Evolutionary conservation across 2,329 filamentous ascomycete genomes (phyloP).

Genomic region (Arthrobotrys conoides): DNA sequence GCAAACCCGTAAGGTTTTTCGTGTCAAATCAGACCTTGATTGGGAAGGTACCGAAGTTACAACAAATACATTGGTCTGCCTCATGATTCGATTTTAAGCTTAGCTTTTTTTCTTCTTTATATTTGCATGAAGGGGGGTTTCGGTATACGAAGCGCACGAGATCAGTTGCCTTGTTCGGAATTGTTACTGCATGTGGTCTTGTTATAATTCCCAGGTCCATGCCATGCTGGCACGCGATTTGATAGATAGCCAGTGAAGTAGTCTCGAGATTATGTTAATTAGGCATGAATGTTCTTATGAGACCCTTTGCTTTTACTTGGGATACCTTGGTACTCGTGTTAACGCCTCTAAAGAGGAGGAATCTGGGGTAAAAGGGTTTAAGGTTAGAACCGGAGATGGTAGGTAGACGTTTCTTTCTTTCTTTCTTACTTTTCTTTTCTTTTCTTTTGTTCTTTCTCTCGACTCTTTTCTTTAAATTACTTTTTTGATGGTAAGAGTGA

Average conservation of each 20-base stretch:
- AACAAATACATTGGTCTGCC: not conserved
- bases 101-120: not conserved
- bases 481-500: not conserved
- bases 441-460: not conserved
- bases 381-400: slow-evolving; percentile 30
- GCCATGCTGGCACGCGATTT: not conserved
- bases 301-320: slow-evolving; percentile 2
- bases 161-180: slow-evolving; percentile 26
- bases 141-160: slow-evolving; percentile 25
- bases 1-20: too few species aligned
- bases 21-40: not conserved
- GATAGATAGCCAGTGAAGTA: not conserved
- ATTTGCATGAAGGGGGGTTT: slow-evolving; percentile 4
- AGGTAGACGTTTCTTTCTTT: slow-evolving; percentile 21
- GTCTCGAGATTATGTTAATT: not conserved
- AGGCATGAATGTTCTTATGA: not conserved
- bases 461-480: too few species aligned
- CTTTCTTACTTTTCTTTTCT: not conserved
- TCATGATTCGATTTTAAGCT: not conserved
- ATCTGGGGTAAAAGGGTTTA: slow-evolving; percentile 25
- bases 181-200: not conserved
- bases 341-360: not conserved
- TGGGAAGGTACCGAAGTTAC: slow-evolving; percentile 3
- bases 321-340: not conserved
- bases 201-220: too few species aligned